Conservation (phyloP, 305 asterid species). For the Fraxinus ornus region DNA sequence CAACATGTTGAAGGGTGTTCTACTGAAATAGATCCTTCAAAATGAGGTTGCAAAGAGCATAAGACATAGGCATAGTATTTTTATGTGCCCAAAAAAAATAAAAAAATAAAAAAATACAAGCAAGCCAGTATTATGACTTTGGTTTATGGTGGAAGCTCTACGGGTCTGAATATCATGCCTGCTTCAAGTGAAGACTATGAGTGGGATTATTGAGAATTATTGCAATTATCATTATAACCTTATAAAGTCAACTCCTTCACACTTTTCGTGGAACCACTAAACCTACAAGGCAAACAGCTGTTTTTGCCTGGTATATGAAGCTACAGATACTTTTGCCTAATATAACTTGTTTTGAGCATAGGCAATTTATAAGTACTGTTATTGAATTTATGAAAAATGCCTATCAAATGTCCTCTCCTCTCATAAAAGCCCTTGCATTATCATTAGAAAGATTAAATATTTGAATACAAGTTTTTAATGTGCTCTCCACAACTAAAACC, state of each 20-base stretch:
- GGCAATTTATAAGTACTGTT: background rate
- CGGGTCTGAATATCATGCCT: background rate
- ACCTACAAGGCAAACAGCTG: background rate
- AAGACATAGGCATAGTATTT: background rate
- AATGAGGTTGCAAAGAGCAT: background rate
- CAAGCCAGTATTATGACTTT: background rate
- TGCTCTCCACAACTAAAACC: background rate
- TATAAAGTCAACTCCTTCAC: background rate
- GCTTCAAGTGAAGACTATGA: background rate
- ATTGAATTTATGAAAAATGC: background rate
- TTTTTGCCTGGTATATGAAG: background rate
- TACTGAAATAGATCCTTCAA: background rate
- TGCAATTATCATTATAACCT: background rate
- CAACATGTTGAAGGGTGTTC: background rate
- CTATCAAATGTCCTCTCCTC: background rate
- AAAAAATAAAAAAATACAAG: too few species aligned
- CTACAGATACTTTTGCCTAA: background rate
- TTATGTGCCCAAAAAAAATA: background rate
- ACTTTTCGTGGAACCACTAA: background rate
- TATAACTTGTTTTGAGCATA: background rate
- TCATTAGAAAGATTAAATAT: background rate
- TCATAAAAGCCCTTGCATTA: background rate
- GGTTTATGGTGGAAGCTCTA: background rate
- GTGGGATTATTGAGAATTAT: background rate
- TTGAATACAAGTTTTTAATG: background rate